Conservation (phyloP, 2,329 filamentous ascomycete species). For the Decorospora gaudefroyi region DNA sequence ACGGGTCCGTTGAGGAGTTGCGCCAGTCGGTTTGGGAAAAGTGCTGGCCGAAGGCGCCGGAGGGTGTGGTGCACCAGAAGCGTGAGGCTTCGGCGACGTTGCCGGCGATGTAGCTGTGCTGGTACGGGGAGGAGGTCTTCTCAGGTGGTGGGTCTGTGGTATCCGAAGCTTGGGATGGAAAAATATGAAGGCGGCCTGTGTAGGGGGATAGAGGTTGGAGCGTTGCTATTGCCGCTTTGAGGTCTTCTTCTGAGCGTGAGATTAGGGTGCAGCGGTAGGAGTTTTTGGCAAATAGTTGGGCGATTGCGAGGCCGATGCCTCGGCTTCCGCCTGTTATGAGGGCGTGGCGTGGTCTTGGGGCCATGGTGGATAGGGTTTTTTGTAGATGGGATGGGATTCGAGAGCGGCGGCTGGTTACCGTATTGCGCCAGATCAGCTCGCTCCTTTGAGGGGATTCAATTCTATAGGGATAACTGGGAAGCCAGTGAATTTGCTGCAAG, state of each 20-base stretch:
- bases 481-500: too few species aligned
- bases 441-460: too few species aligned
- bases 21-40: slow-evolving; percentile 8
- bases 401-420: not conserved
- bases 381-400: too few species aligned
- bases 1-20: slow-evolving; percentile 3
- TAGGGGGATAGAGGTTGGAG: slow-evolving; percentile 20
- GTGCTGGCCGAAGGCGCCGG: slow-evolving; percentile 1
- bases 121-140: not conserved
- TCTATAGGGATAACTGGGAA: not conserved
- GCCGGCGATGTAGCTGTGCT: slow-evolving; percentile 36
- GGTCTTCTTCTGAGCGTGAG: slow-evolving; percentile 32
- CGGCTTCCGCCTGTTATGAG: slow-evolving; percentile 48
- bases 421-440: not conserved
- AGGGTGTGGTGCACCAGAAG: slow-evolving; percentile 30
- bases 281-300: slow-evolving; percentile 39
- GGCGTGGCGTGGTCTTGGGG: slow-evolving; percentile 28
- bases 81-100: slow-evolving; percentile 25
- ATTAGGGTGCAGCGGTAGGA: slow-evolving; percentile 40
- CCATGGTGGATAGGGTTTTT: not conserved
- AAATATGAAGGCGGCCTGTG: too few species aligned
- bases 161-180: not conserved
- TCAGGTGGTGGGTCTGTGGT: not conserved
- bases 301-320: slow-evolving; percentile 48
- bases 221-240: slow-evolving; percentile 30